Conservation (phyloP, 2,329 filamentous ascomycete species). For the Botrytis cinerea region DNA sequence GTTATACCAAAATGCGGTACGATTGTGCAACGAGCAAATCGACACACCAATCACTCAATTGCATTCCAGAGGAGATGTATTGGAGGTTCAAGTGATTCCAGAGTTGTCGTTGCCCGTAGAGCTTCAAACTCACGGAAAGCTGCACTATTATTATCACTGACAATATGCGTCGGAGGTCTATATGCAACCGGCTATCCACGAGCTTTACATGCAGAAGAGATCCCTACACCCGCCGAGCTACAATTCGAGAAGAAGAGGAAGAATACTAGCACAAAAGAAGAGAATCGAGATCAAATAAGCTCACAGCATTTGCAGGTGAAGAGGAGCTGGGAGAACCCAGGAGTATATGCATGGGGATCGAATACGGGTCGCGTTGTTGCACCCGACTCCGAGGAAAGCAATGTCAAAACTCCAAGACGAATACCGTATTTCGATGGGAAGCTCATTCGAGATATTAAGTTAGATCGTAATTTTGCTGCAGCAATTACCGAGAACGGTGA, state of each 20-base stretch:
- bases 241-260: constrained; percentile 68
- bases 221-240: constrained; percentile 51
- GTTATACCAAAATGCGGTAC: constrained; percentile 23
- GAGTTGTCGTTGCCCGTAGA: constrained; percentile 29
- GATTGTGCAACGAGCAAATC: constrained; percentile 29
- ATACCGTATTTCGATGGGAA: constrained; percentile 82
- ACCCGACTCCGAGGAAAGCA: constrained; percentile 73
- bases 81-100: constrained; percentile 27
- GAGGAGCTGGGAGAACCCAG: constrained; percentile 77
- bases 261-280: constrained; percentile 63
- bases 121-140: constrained; percentile 23
- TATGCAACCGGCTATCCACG: constrained; percentile 36
- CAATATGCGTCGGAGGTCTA: constrained; percentile 33
- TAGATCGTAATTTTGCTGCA: constrained; percentile 79
- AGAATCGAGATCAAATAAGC: constrained; percentile 74
- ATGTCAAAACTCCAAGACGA: constrained; percentile 77
- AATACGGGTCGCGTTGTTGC: constrained; percentile 85
- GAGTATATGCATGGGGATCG: constrained; percentile 91
- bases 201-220: constrained; percentile 37
- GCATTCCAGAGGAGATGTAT: constrained; percentile 33
- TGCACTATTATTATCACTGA: constrained; percentile 32
- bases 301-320: constrained; percentile 87
- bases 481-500: constrained; percentile 88
- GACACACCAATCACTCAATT: constrained; percentile 21
- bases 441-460: constrained; percentile 81